Evolutionary conservation across 2,329 filamentous ascomycete species (phyloP).

Genomic region (Chalaropsis thielavioides): DNA sequence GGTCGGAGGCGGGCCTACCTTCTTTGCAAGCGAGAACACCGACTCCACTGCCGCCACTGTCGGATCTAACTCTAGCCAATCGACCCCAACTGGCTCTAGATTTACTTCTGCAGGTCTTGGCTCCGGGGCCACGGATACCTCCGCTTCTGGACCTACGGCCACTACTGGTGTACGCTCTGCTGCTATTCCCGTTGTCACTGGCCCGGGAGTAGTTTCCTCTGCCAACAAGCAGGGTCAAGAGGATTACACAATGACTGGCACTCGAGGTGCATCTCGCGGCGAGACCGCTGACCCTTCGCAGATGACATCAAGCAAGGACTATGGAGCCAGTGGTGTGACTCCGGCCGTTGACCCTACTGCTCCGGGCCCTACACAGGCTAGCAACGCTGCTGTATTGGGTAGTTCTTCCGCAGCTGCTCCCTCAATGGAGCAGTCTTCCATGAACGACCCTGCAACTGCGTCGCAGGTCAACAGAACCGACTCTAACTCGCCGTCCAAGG

Average conservation of each 20-base stretch:
- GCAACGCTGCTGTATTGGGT: neutral
- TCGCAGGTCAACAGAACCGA: neutral
- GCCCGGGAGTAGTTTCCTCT: neutral
- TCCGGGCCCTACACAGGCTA: neutral
- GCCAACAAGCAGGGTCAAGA: neutral
- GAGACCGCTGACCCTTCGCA: constrained; percentile 5
- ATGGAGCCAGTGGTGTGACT: constrained; percentile 4
- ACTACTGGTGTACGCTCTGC: constrained; percentile 12
- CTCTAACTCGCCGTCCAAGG: neutral
- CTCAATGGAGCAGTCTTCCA: neutral
- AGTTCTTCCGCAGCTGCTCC: neutral
- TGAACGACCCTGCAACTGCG: neutral
- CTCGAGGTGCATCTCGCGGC: neutral
- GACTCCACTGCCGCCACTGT: constrained; percentile 8
- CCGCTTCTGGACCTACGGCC: constrained; percentile 2
- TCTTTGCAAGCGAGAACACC: constrained; percentile 8
- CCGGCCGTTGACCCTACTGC: neutral
- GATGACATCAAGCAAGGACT: constrained; percentile 7
- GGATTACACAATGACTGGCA: constrained; percentile 9
- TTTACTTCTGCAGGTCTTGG: neutral
- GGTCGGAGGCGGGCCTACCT: constrained; percentile 8
- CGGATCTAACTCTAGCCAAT: constrained; percentile 7
- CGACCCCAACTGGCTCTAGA: neutral
- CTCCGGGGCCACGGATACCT: neutral
- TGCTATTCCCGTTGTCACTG: constrained; percentile 10